Percentiles rank a stretch among this genome's conserved stretches.
Conservation (phyloP, 768 basidiomycete genomes). For the Phlegmacium glaucopus region DNA sequence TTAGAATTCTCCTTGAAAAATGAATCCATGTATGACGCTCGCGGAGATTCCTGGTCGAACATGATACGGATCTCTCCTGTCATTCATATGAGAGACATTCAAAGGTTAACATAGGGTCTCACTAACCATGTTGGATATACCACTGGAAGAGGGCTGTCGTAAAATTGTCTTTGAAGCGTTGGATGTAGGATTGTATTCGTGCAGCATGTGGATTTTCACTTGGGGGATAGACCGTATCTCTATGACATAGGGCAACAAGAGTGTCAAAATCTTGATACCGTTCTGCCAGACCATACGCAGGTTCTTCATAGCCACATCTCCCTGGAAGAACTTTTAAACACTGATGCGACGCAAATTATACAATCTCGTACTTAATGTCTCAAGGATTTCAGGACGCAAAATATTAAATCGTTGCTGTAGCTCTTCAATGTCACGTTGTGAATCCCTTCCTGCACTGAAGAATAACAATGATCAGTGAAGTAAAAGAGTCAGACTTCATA, state of each 20-base stretch:
- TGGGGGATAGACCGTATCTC: slow-evolving; percentile 58
- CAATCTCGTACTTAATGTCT: slow-evolving; percentile 66
- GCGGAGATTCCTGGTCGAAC: slow-evolving; percentile 70
- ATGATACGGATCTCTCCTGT: slow-evolving; percentile 78
- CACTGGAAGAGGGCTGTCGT: slow-evolving; percentile 88
- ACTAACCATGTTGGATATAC: slow-evolving; percentile 86
- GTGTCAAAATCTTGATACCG: slow-evolving; percentile 82
- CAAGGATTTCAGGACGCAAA: slow-evolving; percentile 73
- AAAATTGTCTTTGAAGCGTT: slow-evolving; percentile 78
- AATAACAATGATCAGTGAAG: slow-evolving; percentile 1
- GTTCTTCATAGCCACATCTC: slow-evolving; percentile 55
- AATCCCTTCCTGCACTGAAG: slow-evolving; percentile 28
- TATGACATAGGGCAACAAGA: slow-evolving; percentile 82
- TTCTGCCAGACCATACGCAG: slow-evolving; percentile 84
- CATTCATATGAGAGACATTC: slow-evolving; percentile 3
- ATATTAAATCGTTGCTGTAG: slow-evolving; percentile 66
- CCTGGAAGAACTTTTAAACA: slow-evolving; percentile 38
- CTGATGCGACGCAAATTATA: too few relatives aligned
- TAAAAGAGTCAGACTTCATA: not conserved
- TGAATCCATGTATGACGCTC: slow-evolving; percentile 61
- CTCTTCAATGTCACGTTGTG: slow-evolving; percentile 50
- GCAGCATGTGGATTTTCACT: slow-evolving; percentile 59
- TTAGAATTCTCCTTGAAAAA: slow-evolving; percentile 64
- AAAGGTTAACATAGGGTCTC: not conserved
- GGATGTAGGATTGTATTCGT: slow-evolving; percentile 69